Base-by-base conservation (phyloP, 768 basidiomycete species). In the Phanerochaete carnosa region DNA sequence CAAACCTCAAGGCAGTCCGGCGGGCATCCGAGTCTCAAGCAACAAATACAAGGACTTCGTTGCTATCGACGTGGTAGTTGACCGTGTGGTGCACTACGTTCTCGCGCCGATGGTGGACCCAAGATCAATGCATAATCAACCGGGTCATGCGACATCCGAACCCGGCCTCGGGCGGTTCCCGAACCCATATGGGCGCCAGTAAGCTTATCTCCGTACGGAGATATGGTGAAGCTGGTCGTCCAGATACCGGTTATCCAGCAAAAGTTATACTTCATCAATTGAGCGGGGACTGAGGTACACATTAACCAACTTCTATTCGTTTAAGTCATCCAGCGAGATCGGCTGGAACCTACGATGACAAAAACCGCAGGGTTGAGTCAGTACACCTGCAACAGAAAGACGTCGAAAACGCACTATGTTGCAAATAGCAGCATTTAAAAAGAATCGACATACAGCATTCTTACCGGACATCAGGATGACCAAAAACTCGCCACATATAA, bases 401-500 rank as follows among this genome's bases (percentile, higher is more conserved):
- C 33, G 6, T 35, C 7, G 33, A 35, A 35, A 35, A 35, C 33
- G 33, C 7, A 35, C 33, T 35, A 26, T 11, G 12, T 47, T 51
- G 7, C 49, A 26, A 51, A 51, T 12, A 3, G 15, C 6, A 56
- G 35, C 35, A 39, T 13, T 5, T 19, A 33, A 55, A 9, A 56
- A 45, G 6, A 33, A 19, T 30, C 37, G 29, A 32, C 28, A 52
- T 52, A 11, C 11, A 8, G 11, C 16, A 28, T 11, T 45, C 33
- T 29, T 12, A 6, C 9, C 37, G 9, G 9, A 56, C 55, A 45
- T 56, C 55, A 3, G 46, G 58, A 22, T 50, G 37, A 8, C 58
- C 58, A 16, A 37, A 80, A 22, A 65, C 73, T 3, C 71, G 69
- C 84, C 84, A 86, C 39, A 83, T 76, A 7, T 62, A 37, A 0